phyloP scores from a whole-genome alignment of 2,329 filamentous ascomycete species.

The Aspergillus pseudoterreus region DNA sequence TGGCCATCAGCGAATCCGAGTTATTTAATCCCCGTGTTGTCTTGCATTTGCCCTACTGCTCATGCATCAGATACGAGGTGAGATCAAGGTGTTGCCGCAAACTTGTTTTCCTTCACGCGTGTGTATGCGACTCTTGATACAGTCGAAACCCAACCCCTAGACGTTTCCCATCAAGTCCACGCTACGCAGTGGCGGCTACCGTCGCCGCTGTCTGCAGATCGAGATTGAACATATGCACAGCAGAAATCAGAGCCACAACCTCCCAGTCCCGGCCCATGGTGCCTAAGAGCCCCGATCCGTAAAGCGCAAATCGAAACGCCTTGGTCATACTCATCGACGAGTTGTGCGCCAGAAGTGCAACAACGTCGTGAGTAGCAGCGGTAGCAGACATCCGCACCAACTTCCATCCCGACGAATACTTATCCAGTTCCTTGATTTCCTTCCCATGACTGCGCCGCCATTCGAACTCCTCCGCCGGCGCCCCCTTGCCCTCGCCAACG shows the following conservation, averaged over 20 bases:
- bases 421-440: conserved; percentile 1
- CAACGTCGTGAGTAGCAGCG: neutral
- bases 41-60: no score
- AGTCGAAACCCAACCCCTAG: no score
- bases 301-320: conserved; percentile 1
- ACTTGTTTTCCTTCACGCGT: no score
- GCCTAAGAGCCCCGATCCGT: neutral
- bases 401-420: conserved; percentile 1
- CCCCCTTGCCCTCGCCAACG: neutral
- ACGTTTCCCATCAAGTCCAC: neutral
- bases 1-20: no score
- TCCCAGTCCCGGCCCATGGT: conserved; percentile 3
- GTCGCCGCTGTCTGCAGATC: neutral
- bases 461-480: conserved; percentile 1
- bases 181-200: neutral
- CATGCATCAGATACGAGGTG: no score
- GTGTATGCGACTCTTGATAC: no score
- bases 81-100: no score
- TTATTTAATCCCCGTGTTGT: no score
- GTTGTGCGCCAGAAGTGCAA: conserved; percentile 2
- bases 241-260: neutral
- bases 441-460: conserved; percentile 3
- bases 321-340: conserved; percentile 4
- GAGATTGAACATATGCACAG: neutral
- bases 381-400: conserved; percentile 1